Conservation (phyloP, 371 early-diverging fungal genomes). For the Mortierella sp. region DNA sequence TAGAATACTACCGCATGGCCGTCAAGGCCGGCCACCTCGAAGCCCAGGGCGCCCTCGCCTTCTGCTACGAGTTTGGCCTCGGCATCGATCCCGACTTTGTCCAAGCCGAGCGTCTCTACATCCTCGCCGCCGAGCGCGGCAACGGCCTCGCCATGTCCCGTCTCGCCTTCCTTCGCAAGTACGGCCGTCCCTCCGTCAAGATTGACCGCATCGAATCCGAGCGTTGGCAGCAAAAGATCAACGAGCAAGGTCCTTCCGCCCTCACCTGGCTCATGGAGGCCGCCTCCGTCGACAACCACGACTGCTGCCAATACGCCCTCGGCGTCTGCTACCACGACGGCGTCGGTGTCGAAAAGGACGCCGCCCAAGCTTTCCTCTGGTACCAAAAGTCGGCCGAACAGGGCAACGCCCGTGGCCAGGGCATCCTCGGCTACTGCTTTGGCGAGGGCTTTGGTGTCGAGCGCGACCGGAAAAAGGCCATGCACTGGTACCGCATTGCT, state of each 20-base stretch:
- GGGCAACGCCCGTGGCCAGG: constrained; percentile 85
- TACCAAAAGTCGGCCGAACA: constrained; percentile 75
- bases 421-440: constrained; percentile 81
- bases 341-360: constrained; percentile 74
- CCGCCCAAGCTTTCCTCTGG: constrained; percentile 76
- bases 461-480: constrained; percentile 72
- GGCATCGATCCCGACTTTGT: constrained; percentile 66
- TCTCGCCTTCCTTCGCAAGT: constrained; percentile 77
- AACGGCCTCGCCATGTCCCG: constrained; percentile 71
- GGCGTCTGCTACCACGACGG: constrained; percentile 90
- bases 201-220: constrained; percentile 82
- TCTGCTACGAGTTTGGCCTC: constrained; percentile 84
- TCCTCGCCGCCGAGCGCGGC: constrained; percentile 64
- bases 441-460: constrained; percentile 80
- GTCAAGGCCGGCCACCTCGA: constrained; percentile 56
- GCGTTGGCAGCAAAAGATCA: constrained; percentile 62
- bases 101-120: constrained; percentile 70
- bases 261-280: constrained; percentile 69
- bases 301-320: constrained; percentile 66
- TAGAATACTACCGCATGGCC: constrained; percentile 59
- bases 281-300: constrained; percentile 57
- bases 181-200: constrained; percentile 78
- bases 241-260: constrained; percentile 54
- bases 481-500: constrained; percentile 80
- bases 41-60: constrained; percentile 69